A percentile compares a stretch with the other conserved stretches of the same genome.
Evolutionary conservation across 163 green algal species (phyloP).

Genomic region (Scenedesmus sp.): DNA sequence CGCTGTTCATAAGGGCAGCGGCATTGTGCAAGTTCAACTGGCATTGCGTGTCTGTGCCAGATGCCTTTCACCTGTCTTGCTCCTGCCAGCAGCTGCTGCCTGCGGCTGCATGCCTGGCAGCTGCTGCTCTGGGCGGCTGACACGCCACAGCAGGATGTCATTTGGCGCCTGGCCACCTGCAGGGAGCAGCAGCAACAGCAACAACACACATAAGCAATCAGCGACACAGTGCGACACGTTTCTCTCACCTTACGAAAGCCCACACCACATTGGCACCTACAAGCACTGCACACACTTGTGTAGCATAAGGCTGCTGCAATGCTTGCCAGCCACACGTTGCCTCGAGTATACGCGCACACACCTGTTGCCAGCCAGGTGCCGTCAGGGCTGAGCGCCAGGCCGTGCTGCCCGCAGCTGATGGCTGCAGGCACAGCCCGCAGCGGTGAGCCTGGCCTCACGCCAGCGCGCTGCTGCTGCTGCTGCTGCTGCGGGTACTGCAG

Average conservation of each 20-base stretch:
- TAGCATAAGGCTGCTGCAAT: too few species aligned
- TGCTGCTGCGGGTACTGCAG: slow-evolving; percentile 25
- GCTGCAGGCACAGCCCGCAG: slow-evolving; percentile 5
- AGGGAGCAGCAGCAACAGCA: not conserved
- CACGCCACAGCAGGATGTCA: slow-evolving; percentile 29
- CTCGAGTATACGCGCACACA: not conserved
- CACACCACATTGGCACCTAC: not conserved
- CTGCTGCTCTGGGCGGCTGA: not conserved
- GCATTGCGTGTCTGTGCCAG: too few species aligned
- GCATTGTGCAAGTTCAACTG: too few species aligned
- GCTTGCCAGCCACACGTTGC: too few species aligned
- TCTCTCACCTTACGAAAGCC: too few species aligned
- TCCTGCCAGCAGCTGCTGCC: not conserved
- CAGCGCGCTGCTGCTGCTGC: not conserved
- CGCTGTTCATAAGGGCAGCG: too few species aligned
- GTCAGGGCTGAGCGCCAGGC: not conserved
- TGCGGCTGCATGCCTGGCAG: not conserved
- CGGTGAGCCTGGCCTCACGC: not conserved
- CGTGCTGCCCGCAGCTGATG: slow-evolving; percentile 36
- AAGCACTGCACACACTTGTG: not conserved
- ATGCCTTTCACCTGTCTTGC: not conserved
- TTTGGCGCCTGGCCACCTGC: not conserved
- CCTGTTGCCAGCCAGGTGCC: slow-evolving; percentile 13
- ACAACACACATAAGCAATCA: not conserved
- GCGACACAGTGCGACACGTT: too few species aligned